A percentile compares a stretch with the other conserved stretches of the same genome.
Conservation (phyloP, 192 early-diverging fungal genomes). For the Piromyces sp. region DNA sequence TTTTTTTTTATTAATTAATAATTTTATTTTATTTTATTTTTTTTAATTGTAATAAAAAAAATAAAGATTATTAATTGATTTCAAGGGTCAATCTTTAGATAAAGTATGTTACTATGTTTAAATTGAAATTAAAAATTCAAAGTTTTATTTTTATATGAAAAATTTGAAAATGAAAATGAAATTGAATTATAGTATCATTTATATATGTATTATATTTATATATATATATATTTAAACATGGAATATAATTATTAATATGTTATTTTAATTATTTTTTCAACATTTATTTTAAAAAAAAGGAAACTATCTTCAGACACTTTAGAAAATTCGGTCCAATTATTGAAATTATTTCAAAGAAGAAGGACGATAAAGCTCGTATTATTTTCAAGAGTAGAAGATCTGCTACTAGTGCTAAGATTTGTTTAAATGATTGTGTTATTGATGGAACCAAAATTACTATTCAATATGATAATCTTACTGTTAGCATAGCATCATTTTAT, state of each 20-base stretch:
- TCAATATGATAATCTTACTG: constrained; percentile 17
- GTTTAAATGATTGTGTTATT: constrained; percentile 66
- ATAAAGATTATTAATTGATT: neutral
- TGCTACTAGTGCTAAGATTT: constrained; percentile 84
- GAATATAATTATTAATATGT: too few relatives aligned
- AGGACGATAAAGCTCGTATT: neutral
- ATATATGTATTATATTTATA: too few relatives aligned
- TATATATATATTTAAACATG: too few relatives aligned
- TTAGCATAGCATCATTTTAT: neutral
- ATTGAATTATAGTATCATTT: too few relatives aligned
- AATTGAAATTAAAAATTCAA: too few relatives aligned
- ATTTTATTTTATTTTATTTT: too few relatives aligned
- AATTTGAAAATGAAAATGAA: too few relatives aligned
- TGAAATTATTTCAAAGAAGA: neutral
- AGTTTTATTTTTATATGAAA: too few relatives aligned
- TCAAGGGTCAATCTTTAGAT: neutral
- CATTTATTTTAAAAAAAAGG: neutral
- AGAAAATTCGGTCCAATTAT: neutral
- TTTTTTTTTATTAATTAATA: too few relatives aligned
- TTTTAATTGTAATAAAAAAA: neutral
- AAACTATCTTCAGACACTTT: neutral
- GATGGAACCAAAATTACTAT: constrained; percentile 33
- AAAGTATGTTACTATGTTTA: neutral
- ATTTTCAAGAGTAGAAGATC: constrained; percentile 49
- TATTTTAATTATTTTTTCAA: too few relatives aligned